Evolutionary conservation across 2,329 filamentous ascomycete species (phyloP), one percentile per base, ranked within the genome.

Genomic region (Cordyceps tenuipes): DNA sequence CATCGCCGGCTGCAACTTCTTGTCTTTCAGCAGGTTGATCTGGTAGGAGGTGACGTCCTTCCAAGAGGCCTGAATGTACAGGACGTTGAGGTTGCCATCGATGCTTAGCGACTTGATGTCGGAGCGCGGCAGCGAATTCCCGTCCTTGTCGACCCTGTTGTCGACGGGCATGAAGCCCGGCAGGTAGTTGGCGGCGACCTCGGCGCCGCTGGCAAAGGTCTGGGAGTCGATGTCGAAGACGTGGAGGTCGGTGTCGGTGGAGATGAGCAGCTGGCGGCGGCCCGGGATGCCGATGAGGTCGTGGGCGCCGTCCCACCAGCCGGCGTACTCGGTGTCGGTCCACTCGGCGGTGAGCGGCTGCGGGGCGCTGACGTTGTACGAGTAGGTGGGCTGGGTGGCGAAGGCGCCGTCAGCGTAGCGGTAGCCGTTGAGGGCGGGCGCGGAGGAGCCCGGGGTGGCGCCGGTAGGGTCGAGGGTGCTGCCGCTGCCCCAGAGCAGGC

Each of bases 81-180:
- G 51, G 34, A 60, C 58, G 29, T 56, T 60, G 44, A 46, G 9
- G 29, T 23, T 56, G 39, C 44, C 58, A 13, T 60, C 58, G n/a
- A 60, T 44, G 47, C 58, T 60, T 4, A 60, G 44, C 44, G 51
- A 55, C 46, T 60, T 60, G 44, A 56, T 13, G 29, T 60, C 58
- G 17, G 58, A 60, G 7, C 58, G 58, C 17, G 58, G 58, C 23
- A 55, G 52, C 31, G 43, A 21, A 12, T 50, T 19, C n/a, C 58
- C 58, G 47, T 60, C 46, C 17, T 17, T 5, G 23, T 51, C 51
- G n/a, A 56, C 58, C 36, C 58, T 51, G 36, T 36, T 43, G 43
- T 60, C 58, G 7, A 60, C 58, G 5, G 58, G 52, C 51, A n/a
- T 46, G 58, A 60, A 60, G 17, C 58, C 51, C 4, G 51, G 58